Base-by-base conservation (phyloP, 192 early-diverging fungal species). In the Umbelopsis isabellina region DNA sequence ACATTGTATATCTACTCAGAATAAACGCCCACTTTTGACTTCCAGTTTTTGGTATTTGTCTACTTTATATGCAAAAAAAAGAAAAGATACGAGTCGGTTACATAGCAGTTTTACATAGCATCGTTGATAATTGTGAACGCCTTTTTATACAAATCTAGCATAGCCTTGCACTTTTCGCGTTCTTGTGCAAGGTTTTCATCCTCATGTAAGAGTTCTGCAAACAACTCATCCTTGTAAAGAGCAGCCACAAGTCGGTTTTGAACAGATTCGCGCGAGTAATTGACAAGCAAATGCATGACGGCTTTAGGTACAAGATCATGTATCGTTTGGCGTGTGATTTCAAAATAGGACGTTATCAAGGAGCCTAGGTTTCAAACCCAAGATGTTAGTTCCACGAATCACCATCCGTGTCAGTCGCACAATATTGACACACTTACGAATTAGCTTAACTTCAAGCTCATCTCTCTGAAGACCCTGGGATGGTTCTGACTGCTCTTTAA, bases 231-330 rank as follows among this genome's bases (percentile, higher is more conserved):
- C 72, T 89, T 90, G 68, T 93, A 93, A 46, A 93, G 79, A 46
- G 86, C 83, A 27, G 88, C 84, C 2, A 93, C 92, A 46, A 93
- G 77, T 9, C 91, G 85, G 78, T 91, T 93, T 72, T 93, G 92
- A 51, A 92, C 86, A 12, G 84, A 69, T 71, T 93, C 87, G 65
- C 90, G 86, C 33, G 88, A 89, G 70, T 88, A 79, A 72, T 92
- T 92, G 74, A 93, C 92, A 58, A 93, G 75, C 49, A 92, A 73
- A 66, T 93, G 91, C 92, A 93, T 93, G 65, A 93, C 83, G 4
- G 92, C 87, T 81, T 93, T 93, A 64, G 92, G 92, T 9, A 93
- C 91, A 67, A 90, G 71, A 48, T 93, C 92, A 75, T 91, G 90
- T 67, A 92, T 86, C 15, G 90, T 88, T 79, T 93, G 92, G 72